These are phyloP conservation scores for Ophiostoma australiae DNA, from an alignment of 2,329 filamentous ascomycete species.

Conservation along the genomic window DNA sequence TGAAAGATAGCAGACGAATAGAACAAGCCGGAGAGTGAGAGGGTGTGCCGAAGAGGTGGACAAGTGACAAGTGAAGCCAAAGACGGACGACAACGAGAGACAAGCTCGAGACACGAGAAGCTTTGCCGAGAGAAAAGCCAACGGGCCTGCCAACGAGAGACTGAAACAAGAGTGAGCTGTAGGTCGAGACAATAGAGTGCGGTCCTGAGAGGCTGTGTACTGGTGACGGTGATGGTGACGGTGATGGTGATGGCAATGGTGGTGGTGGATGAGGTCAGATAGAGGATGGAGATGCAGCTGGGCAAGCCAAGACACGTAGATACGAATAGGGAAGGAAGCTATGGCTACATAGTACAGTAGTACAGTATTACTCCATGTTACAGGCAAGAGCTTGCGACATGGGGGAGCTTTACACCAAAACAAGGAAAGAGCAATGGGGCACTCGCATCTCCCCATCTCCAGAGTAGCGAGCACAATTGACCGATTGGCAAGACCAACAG, in stretches of 20 bases:
- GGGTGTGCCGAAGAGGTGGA: not conserved
- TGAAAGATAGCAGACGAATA: not conserved
- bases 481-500: not conserved
- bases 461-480: not conserved
- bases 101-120: not conserved
- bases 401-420: not conserved
- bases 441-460: not conserved
- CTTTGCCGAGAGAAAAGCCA: not conserved
- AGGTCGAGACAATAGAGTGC: not conserved
- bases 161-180: not conserved
- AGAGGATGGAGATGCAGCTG: not conserved
- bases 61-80: not conserved
- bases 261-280: not conserved
- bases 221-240: not conserved
- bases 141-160: not conserved
- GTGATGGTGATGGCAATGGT: not conserved
- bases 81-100: not conserved
- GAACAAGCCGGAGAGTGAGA: not conserved
- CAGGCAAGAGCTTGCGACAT: not conserved
- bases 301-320: not conserved
- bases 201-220: not conserved
- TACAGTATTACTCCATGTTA: no score
- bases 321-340: not conserved
- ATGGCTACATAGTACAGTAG: not conserved
- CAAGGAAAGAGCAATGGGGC: constrained; percentile 4